Base-by-base conservation (phyloP, 495 filamentous ascomycete species). In the Apiosordaria backusii region DNA sequence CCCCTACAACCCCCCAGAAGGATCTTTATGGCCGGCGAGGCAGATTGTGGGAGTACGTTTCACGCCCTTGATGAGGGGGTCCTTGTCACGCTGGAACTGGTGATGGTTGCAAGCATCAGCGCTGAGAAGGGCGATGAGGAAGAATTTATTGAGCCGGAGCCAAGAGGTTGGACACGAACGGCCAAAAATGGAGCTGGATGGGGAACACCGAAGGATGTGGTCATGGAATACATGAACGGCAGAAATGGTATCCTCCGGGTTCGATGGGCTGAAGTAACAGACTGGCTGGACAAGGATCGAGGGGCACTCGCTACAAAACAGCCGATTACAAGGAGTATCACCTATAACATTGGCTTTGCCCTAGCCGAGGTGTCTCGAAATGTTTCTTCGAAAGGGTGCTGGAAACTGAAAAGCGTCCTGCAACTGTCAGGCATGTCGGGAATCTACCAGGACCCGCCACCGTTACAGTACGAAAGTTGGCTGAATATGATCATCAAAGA, bases 231-330 rank as follows among this genome's bases (percentile, higher is more conserved):
- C 24, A 23, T 7, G 18, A 6, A 18, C 22, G 57, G 26, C 16
- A 3, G 13, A 4, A 10, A 15, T 15, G 57, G 57, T 3, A 16
- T 21, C 3, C 3, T 66, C 4, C 5, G 61, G 4, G 29, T 66
- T 9, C 64, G 26, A n/a, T 66, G 58, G 57, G 57, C 57, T 2
- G 57, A 66, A 23, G 18, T 24, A 27, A 21, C 57, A 3, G 45
- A 66, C 1, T 16, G 64, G 58, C 5, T 15, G 52, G 18, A 26
- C 54, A 57, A 60, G 10, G 35, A 45, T 7, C 35, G 35, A 7
- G 35, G 35, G 35, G 16, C 35, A 2, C 16, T 45, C 9, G 16
- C 16, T 2, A 59, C 35, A 54, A 13, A 3, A 52, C 35, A 50
- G 54, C 24, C 9, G 23, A 23, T 60, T 35, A 16, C n/a, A 21